Percentiles rank a stretch among this genome's conserved stretches.
Evolutionary conservation across 768 basidiomycete genomes (phyloP).

Genomic region (Russula olivacea): DNA sequence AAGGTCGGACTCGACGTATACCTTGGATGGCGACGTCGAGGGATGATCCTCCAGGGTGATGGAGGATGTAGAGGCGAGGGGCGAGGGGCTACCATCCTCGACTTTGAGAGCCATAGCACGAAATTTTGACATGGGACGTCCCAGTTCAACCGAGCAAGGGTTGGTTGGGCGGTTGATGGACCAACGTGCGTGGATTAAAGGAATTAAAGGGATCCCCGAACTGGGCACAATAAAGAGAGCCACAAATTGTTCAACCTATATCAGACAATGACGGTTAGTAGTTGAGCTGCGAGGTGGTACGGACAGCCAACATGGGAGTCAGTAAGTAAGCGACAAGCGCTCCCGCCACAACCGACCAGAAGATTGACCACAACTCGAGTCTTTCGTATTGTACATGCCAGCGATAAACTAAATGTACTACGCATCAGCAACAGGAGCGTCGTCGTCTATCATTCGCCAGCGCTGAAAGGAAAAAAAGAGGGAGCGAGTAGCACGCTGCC

Average conservation of each 20-base stretch:
- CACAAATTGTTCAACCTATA: slow-evolving; percentile 19
- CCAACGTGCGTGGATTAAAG: slow-evolving; percentile 12
- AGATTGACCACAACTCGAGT: slow-evolving; percentile 1
- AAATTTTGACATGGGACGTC: slow-evolving; percentile 22
- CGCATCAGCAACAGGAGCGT: neutral
- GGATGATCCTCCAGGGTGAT: slow-evolving; percentile 18
- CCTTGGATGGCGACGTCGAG: slow-evolving; percentile 14
- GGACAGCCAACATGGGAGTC: slow-evolving; percentile 17
- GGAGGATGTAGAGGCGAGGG: slow-evolving; percentile 21
- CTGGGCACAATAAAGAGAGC: slow-evolving; percentile 9
- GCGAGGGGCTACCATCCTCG: slow-evolving; percentile 9
- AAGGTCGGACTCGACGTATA: slow-evolving; percentile 6
- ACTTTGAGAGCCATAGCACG: slow-evolving; percentile 21
- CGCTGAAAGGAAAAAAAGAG: neutral
- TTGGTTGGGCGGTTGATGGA: neutral
- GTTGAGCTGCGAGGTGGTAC: slow-evolving; percentile 6
- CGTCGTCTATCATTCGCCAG: neutral
- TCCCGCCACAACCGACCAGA: neutral
- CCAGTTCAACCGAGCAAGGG: slow-evolving; percentile 11
- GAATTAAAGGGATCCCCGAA: neutral
- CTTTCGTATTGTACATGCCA: slow-evolving; percentile 15
- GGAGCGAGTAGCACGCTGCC: slow-evolving; percentile 2
- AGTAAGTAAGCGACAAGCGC: neutral
- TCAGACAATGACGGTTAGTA: slow-evolving; percentile 19
- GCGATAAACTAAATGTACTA: slow-evolving; percentile 12